Evolutionary conservation across 805 yeast genomes (phyloP).

Genomic region (Torulaspora quercuum): DNA sequence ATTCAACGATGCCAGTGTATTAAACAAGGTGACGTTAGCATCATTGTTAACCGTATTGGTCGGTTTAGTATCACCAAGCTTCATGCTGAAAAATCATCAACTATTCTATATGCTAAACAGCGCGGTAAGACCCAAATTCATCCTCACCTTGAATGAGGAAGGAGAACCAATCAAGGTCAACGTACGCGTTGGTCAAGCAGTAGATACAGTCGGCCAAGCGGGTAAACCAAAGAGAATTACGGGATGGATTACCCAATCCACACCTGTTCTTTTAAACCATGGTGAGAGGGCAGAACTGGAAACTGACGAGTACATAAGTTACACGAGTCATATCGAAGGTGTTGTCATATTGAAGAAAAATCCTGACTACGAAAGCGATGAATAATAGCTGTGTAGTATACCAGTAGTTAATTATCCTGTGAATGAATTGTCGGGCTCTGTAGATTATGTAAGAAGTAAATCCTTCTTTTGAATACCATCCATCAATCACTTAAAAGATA

Average conservation of each 20-base stretch:
- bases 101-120: slow-evolving; percentile 82
- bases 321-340: slow-evolving; percentile 83
- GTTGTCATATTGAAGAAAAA: slow-evolving; percentile 88
- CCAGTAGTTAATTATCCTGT: background rate
- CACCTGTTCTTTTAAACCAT: slow-evolving; percentile 88
- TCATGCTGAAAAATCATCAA: slow-evolving; percentile 77
- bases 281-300: slow-evolving; percentile 98
- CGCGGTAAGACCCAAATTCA: slow-evolving; percentile 88
- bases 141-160: slow-evolving; percentile 87
- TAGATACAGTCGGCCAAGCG: slow-evolving; percentile 97
- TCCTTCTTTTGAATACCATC: slow-evolving; percentile 3
- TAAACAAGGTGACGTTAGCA: slow-evolving; percentile 87
- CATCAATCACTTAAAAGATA: no score
- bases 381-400: slow-evolving; percentile 21
- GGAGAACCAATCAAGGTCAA: slow-evolving; percentile 90
- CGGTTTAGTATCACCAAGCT: slow-evolving; percentile 81
- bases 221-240: slow-evolving; percentile 98
- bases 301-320: slow-evolving; percentile 77
- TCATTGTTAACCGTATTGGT: slow-evolving; percentile 80
- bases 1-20: slow-evolving; percentile 80
- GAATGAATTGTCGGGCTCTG: slow-evolving; percentile 3
- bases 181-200: slow-evolving; percentile 98
- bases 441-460: slow-evolving; percentile 7
- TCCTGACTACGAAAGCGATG: slow-evolving; percentile 73
- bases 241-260: slow-evolving; percentile 98